Evolutionary conservation across 352 stramenopile genomes (phyloP).

Genomic region (Halophytophthora batemanensis): DNA sequence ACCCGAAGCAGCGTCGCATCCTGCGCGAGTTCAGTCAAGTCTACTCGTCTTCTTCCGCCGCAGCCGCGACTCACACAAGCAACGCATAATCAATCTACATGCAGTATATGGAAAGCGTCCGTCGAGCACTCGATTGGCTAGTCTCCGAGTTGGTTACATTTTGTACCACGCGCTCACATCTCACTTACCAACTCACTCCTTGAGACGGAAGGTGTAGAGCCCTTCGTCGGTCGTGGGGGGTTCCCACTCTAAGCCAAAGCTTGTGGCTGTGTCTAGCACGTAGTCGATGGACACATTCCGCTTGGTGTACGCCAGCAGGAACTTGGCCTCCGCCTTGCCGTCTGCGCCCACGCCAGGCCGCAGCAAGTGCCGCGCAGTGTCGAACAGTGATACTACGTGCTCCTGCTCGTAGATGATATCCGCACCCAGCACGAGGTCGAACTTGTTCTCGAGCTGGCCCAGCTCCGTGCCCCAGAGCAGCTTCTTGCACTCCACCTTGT

Average conservation of each 20-base stretch:
- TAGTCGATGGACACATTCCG: constrained; percentile 69
- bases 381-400: constrained; percentile 50
- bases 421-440: constrained; percentile 50
- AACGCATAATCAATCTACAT: constrained; percentile 7
- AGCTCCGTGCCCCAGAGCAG: constrained; percentile 47
- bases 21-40: constrained; percentile 37
- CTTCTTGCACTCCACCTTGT: constrained; percentile 39
- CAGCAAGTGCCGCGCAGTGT: constrained; percentile 45
- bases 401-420: constrained; percentile 71
- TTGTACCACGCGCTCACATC: constrained; percentile 7
- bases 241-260: constrained; percentile 64
- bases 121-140: too few species aligned
- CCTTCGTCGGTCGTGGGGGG: constrained; percentile 46
- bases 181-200: constrained; percentile 15
- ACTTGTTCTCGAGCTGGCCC: constrained; percentile 39
- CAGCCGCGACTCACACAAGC: constrained; percentile 1
- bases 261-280: constrained; percentile 46
- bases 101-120: not conserved
- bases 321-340: constrained; percentile 31
- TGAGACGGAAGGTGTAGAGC: constrained; percentile 48
- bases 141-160: too few species aligned
- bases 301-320: constrained; percentile 62
- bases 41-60: constrained; percentile 5
- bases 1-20: constrained; percentile 54
- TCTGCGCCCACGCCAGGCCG: constrained; percentile 19